These are phyloP conservation scores for Xerocomus nothofagi DNA, from an alignment of 1,284 basidiomycete species.

Conservation along the genomic window DNA sequence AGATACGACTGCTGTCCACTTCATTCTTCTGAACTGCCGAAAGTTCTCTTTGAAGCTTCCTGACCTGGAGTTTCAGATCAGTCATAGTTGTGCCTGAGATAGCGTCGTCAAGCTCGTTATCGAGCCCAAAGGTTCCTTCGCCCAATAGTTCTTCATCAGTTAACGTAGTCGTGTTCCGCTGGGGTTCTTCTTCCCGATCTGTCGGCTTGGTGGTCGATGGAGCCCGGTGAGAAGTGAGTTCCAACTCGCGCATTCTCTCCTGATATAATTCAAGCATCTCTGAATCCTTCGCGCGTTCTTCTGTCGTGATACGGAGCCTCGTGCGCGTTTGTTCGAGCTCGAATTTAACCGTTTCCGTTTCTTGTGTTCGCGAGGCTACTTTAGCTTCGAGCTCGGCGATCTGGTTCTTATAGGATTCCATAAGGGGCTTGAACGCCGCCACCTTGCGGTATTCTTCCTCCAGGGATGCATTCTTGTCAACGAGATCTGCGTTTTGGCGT, in stretches of 20 bases:
- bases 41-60: slow-evolving; percentile 81
- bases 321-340: slow-evolving; percentile 75
- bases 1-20: slow-evolving; percentile 69
- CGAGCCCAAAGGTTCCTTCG: slow-evolving; percentile 60
- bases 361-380: slow-evolving; percentile 59
- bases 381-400: slow-evolving; percentile 82
- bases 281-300: slow-evolving; percentile 75
- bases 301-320: slow-evolving; percentile 66
- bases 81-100: slow-evolving; percentile 86
- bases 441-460: slow-evolving; percentile 92
- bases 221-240: slow-evolving; percentile 59
- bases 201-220: slow-evolving; percentile 24
- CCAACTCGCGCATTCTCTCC: slow-evolving; percentile 89
- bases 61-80: slow-evolving; percentile 83
- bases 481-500: slow-evolving; percentile 88
- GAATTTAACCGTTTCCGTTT: slow-evolving; percentile 71
- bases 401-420: slow-evolving; percentile 92
- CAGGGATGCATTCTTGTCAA: slow-evolving; percentile 87
- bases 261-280: slow-evolving; percentile 89
- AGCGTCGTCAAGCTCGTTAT: slow-evolving; percentile 84
- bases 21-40: slow-evolving; percentile 73
- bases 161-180: slow-evolving; percentile 32
- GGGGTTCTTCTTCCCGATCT: slow-evolving; percentile 26
- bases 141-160: slow-evolving; percentile 44
- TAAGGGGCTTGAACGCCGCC: slow-evolving; percentile 81